phyloP scores from a whole-genome alignment of 192 early-diverging fungal species.

The Spizellomyces sp. region DNA sequence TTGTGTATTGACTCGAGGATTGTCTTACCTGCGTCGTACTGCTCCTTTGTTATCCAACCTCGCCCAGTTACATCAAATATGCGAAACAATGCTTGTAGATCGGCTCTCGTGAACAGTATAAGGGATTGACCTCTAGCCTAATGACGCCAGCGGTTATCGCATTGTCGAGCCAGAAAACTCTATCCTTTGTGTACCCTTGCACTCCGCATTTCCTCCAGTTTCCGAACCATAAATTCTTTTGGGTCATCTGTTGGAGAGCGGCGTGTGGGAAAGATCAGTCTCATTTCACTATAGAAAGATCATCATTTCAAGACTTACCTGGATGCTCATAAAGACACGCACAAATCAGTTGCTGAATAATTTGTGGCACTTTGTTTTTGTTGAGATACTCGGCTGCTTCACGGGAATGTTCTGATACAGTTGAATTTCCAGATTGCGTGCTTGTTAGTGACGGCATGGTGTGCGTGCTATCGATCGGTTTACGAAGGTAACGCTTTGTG shows the following conservation, averaged over 20 bases:
- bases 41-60: constrained; percentile 49
- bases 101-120: constrained; percentile 43
- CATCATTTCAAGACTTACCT: constrained; percentile 10
- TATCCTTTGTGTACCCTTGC: constrained; percentile 37
- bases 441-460: neutral
- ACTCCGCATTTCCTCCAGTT: constrained; percentile 46
- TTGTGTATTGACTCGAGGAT: neutral
- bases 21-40: constrained; percentile 42
- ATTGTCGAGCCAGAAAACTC: neutral
- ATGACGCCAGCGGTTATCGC: constrained; percentile 6
- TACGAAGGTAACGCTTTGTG: neutral
- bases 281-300: no score
- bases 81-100: constrained; percentile 47
- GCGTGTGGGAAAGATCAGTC: no score
- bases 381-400: constrained; percentile 41
- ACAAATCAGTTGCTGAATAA: constrained; percentile 41
- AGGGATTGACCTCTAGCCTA: constrained; percentile 47
- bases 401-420: neutral
- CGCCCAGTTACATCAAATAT: constrained; percentile 48
- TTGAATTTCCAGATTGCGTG: neutral
- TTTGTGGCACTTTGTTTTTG: constrained; percentile 41
- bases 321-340: constrained; percentile 40
- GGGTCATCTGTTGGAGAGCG: constrained; percentile 35
- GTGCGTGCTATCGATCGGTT: neutral
- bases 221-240: constrained; percentile 44